Evolutionary conservation across 306 rosid species (phyloP), one percentile per base, ranked within the genome.

Genomic region (Mucuna pruriens): DNA sequence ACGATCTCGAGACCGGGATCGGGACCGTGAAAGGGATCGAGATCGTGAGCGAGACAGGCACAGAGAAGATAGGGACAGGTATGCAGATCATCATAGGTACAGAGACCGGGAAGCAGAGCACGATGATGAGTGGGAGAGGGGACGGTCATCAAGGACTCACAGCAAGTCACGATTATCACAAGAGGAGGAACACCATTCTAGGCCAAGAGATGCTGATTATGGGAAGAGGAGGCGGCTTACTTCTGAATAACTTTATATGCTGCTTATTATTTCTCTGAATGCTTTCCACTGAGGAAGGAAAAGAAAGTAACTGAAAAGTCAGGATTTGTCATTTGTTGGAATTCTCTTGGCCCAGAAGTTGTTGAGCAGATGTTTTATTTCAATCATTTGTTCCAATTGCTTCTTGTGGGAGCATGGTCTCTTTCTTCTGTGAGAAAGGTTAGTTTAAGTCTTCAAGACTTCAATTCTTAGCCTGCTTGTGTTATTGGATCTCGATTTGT

Each of bases 161-260:
- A 90, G 90, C 87, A 95, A 91, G 84, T 89, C 93, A 17, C 88
- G 97, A 13, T 16, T 93, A 69, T 49, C 94, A 1, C 97, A 91
- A 45, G 99, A 92, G 71, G 94, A 88, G 42, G 97, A 93, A 7
- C 92, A 83, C 69, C 98, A 92, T 71, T 90, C 99, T 33, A 89
- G 97, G 80, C 82, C 99, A 38, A 93, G 88, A 85, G 99, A 96
- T 87, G 92, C 90, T 84, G 99, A 96, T 83, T 92, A 93, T 86
- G 97, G 98, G 78, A 93, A 96, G 90, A 89, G 97, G 92, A 86
- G 98, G 80, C 79, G 98, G 66, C 91, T 89, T 51, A 87, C 98
- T 65, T 95, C 98, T 7, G 97, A 95, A 75, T 95, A 86, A 87
- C 85, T 65, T 70, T 16, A 38, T 83, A 46, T 48, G 52, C 10